Evolutionary conservation across 768 basidiomycete genomes (phyloP).

Genomic region (Leucocoprinus birnbaumii): DNA sequence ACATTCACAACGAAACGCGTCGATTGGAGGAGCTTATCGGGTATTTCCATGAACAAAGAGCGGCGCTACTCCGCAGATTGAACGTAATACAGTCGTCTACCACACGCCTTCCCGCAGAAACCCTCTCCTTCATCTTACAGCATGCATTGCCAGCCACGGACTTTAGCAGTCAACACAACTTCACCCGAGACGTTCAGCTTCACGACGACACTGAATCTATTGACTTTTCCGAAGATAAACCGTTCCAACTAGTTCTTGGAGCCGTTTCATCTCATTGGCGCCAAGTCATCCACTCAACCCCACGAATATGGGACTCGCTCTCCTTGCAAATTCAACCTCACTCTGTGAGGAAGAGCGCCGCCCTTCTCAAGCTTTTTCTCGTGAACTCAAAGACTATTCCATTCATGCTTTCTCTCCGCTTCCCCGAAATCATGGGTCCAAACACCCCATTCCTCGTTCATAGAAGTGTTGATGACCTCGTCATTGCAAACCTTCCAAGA

Average conservation of each 20-base stretch:
- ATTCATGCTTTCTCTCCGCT: neutral
- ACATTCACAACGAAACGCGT: neutral
- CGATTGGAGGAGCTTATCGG: neutral
- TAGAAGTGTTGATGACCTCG: neutral
- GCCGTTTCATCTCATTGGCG: conserved; percentile 7
- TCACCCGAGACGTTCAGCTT: too few species aligned
- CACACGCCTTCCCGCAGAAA: neutral
- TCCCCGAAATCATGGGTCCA: neutral
- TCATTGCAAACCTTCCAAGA: neutral
- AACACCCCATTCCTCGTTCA: neutral
- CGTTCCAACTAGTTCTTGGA: neutral
- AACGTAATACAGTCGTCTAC: neutral
- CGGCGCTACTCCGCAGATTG: neutral
- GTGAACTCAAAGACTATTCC: neutral
- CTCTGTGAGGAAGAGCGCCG: neutral
- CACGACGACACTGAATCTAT: too few species aligned
- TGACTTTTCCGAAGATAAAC: neutral
- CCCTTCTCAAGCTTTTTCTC: neutral
- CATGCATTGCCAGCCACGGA: too few species aligned
- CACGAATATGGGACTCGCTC: neutral
- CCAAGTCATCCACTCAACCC: neutral
- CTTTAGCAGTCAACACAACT: too few species aligned
- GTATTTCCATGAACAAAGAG: neutral
- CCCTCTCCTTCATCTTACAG: too few species aligned
- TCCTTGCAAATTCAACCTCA: neutral